Evolutionary conservation across 129 eudicot species (phyloP), one percentile per base, ranked within the genome.

Genomic region (Pittosporum tobira): DNA sequence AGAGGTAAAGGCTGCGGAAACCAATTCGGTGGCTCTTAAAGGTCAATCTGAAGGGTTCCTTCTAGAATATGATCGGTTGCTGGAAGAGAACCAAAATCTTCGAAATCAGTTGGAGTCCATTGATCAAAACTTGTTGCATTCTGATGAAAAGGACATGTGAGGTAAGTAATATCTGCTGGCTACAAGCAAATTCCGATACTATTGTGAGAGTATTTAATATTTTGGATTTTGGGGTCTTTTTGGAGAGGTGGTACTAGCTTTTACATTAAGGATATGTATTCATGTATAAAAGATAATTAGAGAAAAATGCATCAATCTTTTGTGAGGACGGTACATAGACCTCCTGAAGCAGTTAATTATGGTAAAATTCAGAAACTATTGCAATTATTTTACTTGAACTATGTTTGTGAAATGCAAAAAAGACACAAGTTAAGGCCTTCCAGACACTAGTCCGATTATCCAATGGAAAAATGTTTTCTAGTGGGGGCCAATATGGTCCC

Each of bases 31-130:
- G 57, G 83, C 95, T 11, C 75, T 87, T 6, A 82, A 76, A 44
- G 74, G 75, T 56, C 95, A 86, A 56, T 81, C 89, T 11, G 94
- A 81, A 65, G 83, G 86, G 2, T 71, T 85, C 25, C 89, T 78
- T 59, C 61, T 69, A 22, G 83, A 85, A 60, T 79, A 82, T 30
- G 85, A 77, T 22, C 84, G 84, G 0, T 63, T 87, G 68, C 67
- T 73, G 38, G 66, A 76, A 30, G 85, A 82, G 62, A 87, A 83
- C 56, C 67, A 87, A 69, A 73, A 72, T 48, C 75, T 86, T 38
- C 70, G 74, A 42, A 77, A 68, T 50, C 87, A 82, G 65, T 40
- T 86, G 70, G 74, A 64, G 53, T 63, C 61, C 2, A 30, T 77
- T 48, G 75, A 66, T 3, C 73, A 65, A 49, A 60, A 57, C 57